These are phyloP conservation scores for Panicum hallii DNA, from an alignment of 202 grass and related monocot species.

Conservation along the genomic window DNA sequence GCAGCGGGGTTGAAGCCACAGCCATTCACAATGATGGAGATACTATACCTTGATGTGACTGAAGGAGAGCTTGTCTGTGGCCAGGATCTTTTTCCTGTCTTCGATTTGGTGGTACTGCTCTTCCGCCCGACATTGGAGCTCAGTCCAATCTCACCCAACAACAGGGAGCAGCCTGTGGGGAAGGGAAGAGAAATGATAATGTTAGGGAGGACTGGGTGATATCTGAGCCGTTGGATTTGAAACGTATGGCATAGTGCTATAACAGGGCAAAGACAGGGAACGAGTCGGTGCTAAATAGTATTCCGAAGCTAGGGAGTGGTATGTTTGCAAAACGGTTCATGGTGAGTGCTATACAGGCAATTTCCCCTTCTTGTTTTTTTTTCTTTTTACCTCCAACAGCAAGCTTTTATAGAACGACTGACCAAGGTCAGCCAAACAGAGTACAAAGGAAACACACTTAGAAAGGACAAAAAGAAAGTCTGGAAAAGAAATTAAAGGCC, in stretches of 20 bases:
- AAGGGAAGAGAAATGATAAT: neutral
- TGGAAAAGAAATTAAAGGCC: neutral
- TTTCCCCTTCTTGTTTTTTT: too few species aligned
- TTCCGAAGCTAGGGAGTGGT: neutral
- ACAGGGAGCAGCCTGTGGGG: neutral
- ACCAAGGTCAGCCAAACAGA: neutral
- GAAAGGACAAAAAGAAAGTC: neutral
- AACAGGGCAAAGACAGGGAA: too few species aligned
- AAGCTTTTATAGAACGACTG: neutral
- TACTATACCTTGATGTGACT: neutral
- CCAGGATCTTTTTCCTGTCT: neutral
- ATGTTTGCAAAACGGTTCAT: neutral
- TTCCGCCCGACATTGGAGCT: neutral
- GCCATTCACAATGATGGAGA: neutral
- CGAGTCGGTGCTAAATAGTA: constrained; percentile 7
- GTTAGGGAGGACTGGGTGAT: neutral
- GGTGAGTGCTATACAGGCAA: neutral
- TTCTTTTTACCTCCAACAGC: neutral
- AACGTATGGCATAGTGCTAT: neutral
- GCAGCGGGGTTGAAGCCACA: neutral
- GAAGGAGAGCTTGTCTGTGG: neutral
- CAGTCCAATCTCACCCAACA: neutral
- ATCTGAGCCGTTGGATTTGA: neutral
- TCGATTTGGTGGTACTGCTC: neutral
- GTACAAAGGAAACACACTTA: neutral